Percentiles rank a stretch among this genome's conserved stretches.
These are phyloP conservation scores for Fusarium pseudocircinatum DNA, from an alignment of 2,329 filamentous ascomycete species.

Conservation along the genomic window DNA sequence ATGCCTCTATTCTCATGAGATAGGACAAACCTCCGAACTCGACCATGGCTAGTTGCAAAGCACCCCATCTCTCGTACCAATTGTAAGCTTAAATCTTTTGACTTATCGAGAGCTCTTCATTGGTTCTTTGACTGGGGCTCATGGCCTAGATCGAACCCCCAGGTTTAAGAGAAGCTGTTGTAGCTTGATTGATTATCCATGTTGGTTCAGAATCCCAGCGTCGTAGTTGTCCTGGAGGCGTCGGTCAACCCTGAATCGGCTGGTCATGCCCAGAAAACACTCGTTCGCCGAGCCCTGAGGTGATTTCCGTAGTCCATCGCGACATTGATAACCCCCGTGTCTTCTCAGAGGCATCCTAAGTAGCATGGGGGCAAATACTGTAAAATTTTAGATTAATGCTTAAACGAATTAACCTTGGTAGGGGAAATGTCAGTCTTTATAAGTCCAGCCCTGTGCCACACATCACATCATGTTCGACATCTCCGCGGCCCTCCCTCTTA, in stretches of 20 bases:
- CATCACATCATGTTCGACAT: conserved; percentile 8
- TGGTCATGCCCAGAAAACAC: not conserved
- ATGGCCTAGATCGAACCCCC: not conserved
- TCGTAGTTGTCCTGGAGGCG: not conserved
- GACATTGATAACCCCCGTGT: conserved; percentile 33
- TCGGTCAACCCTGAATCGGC: not conserved
- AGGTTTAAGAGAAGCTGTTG: not conserved
- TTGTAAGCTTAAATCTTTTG: not conserved
- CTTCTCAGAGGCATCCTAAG: not conserved
- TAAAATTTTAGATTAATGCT: not conserved
- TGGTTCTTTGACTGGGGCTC: conserved; percentile 27
- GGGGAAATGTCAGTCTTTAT: conserved; percentile 26
- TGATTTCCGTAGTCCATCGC: conserved; percentile 39
- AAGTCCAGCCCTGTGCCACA: conserved; percentile 31
- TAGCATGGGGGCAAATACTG: not conserved
- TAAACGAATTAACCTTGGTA: not conserved
- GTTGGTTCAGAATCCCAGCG: not conserved
- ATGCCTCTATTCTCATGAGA: conserved; percentile 26
- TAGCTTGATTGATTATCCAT: not conserved
- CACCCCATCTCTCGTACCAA: not conserved
- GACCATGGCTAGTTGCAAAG: conserved; percentile 4
- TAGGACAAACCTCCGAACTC: conserved; percentile 18
- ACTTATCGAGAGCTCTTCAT: conserved; percentile 30
- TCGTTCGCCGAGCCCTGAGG: conserved; percentile 30
- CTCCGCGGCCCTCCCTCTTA: conserved; percentile 21